Conservation (phyloP, 345 rosid genomes). For the sweet orange (Citrus sinensis) region DNA sequence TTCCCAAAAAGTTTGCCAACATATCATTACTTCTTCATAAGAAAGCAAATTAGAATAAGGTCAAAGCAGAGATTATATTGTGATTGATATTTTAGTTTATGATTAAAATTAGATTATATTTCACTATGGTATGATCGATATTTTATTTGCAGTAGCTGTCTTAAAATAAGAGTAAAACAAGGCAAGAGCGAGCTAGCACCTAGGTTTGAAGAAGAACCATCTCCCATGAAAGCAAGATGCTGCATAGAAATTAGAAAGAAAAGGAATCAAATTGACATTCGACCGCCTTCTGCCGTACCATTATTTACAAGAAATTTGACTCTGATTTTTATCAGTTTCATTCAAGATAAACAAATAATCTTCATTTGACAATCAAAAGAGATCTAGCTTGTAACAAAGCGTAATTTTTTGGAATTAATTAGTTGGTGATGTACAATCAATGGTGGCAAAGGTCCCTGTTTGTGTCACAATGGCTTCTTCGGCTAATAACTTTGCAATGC, state of each 20-base stretch:
- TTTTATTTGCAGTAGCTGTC: too few species aligned
- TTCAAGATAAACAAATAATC: not conserved
- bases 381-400: not conserved
- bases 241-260: not conserved
- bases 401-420: not conserved
- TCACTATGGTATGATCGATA: too few species aligned
- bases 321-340: not conserved
- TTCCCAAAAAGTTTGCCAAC: too few species aligned
- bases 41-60: too few species aligned
- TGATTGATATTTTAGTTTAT: too few species aligned
- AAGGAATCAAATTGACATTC: not conserved
- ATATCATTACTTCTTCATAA: too few species aligned
- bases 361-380: not conserved
- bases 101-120: too few species aligned
- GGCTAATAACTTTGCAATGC: not conserved
- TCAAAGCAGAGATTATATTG: too few species aligned
- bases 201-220: too few species aligned
- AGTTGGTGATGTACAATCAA: constrained; percentile 11
- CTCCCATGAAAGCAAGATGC: not conserved
- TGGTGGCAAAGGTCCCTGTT: not conserved
- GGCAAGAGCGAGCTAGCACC: too few species aligned
- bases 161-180: too few species aligned
- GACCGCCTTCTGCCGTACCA: not conserved
- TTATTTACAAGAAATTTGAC: not conserved
- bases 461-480: not conserved